phyloP scores from a whole-genome alignment of 768 basidiomycete species.

The Boletales sp. region DNA sequence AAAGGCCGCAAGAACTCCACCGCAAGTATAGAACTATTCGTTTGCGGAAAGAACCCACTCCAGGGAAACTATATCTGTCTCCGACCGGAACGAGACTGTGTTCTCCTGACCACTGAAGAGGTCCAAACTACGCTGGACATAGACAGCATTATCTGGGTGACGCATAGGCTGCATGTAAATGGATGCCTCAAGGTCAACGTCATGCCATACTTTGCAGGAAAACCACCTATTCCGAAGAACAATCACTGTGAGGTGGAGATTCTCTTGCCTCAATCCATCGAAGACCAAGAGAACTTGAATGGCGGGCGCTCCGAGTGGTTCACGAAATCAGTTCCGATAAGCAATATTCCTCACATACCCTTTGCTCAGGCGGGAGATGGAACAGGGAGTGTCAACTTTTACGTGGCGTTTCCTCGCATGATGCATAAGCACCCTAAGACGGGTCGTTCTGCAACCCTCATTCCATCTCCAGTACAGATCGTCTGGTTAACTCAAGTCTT shows the following conservation, averaged over 20 bases:
- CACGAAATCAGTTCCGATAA: not conserved
- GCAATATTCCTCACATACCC: slow-evolving; percentile 2
- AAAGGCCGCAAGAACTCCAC: not conserved
- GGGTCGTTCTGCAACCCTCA: not conserved
- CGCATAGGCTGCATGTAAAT: not conserved
- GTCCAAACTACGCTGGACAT: slow-evolving; percentile 3
- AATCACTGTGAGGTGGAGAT: slow-evolving; percentile 5
- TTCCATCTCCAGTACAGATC: not conserved
- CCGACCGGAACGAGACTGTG: not conserved
- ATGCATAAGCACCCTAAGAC: not conserved
- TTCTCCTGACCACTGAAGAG: not conserved
- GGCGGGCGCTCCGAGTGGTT: slow-evolving; percentile 1
- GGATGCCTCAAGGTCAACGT: slow-evolving; percentile 1
- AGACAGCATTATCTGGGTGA: slow-evolving; percentile 5
- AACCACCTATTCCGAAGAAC: slow-evolving; percentile 2
- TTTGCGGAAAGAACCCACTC: not conserved
- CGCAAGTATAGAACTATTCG: not conserved
- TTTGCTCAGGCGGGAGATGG: slow-evolving; percentile 2
- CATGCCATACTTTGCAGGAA: slow-evolving; percentile 1
- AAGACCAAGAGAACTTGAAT: not conserved
- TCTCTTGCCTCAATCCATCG: not conserved
- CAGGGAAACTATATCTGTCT: slow-evolving; percentile 3
- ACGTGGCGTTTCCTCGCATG: slow-evolving; percentile 5
- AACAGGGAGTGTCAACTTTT: slow-evolving; percentile 3
- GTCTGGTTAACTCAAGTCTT: slow-evolving; percentile 5